phyloP scores from a whole-genome alignment of 768 basidiomycete genomes.

The Kwoniella europaea region DNA sequence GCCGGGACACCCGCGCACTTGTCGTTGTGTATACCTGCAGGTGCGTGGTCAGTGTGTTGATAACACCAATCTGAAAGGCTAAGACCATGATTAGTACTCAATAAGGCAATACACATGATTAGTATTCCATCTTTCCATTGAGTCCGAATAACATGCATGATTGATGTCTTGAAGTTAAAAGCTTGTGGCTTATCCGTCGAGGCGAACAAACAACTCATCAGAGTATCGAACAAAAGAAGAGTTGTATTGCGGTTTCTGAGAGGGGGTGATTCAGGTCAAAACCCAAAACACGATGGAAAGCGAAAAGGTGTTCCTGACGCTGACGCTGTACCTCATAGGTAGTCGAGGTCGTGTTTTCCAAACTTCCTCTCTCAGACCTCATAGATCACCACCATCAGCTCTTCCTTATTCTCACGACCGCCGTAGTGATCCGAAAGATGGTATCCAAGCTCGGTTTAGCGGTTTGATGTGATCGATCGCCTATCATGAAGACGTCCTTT shows the following conservation, averaged over 20 bases:
- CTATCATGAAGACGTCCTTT: not conserved
- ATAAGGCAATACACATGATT: not conserved
- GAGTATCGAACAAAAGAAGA: too few relatives aligned
- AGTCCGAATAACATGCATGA: not conserved
- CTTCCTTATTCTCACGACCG: not conserved
- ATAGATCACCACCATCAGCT: not conserved
- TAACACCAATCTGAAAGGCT: not conserved
- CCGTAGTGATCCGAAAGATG: not conserved
- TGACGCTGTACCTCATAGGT: not conserved
- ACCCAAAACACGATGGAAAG: not conserved
- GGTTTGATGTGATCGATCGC: not conserved
- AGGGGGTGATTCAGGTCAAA: not conserved
- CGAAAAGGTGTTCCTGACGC: not conserved
- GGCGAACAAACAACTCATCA: not conserved
- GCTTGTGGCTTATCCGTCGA: not conserved
- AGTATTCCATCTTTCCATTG: not conserved
- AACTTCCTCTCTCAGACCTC: too few relatives aligned
- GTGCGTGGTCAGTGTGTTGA: not conserved
- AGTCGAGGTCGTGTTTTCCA: not conserved
- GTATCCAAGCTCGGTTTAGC: not conserved
- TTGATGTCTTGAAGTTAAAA: not conserved
- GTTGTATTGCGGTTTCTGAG: not conserved
- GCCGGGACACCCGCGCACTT: too few relatives aligned
- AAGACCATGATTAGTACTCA: not conserved
- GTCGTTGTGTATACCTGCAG: not conserved